phyloP scores from a whole-genome alignment of 371 early-diverging fungal genomes.

The Syncephalastrum sp. region DNA sequence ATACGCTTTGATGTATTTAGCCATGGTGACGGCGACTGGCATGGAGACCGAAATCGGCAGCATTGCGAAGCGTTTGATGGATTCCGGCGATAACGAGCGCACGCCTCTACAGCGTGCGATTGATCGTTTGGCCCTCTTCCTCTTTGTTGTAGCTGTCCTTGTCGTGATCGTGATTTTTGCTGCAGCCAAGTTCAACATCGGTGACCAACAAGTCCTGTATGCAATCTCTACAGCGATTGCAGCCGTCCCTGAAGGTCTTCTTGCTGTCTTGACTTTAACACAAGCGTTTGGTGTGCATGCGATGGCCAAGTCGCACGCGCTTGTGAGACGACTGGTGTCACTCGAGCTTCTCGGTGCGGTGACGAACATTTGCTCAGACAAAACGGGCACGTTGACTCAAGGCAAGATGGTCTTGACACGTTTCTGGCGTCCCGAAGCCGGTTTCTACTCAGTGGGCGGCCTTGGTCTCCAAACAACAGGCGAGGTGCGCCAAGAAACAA shows the following conservation, averaged over 20 bases:
- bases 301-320: constrained; percentile 81
- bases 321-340: constrained; percentile 86
- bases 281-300: constrained; percentile 90
- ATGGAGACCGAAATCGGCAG: constrained; percentile 91
- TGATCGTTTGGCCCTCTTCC: constrained; percentile 67
- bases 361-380: constrained; percentile 93
- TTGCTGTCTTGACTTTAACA: constrained; percentile 87
- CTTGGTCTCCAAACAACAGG: constrained; percentile 52
- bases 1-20: constrained; percentile 59
- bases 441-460: constrained; percentile 62
- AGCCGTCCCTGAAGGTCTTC: constrained; percentile 94
- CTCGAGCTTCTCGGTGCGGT: constrained; percentile 91
- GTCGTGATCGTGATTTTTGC: constrained; percentile 61
- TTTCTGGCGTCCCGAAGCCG: constrained; percentile 68
- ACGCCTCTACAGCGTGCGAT: constrained; percentile 72
- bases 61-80: constrained; percentile 84
- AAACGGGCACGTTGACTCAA: constrained; percentile 94
- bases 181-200: constrained; percentile 57
- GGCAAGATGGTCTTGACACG: constrained; percentile 87
- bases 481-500: constrained; percentile 27
- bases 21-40: constrained; percentile 84
- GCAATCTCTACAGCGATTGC: constrained; percentile 88
- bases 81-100: constrained; percentile 57
- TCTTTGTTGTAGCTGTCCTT: constrained; percentile 51
- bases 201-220: constrained; percentile 66